Evolutionary conservation across 805 yeast genomes (phyloP).

Genomic region (Cyberlindnera lachancei): DNA sequence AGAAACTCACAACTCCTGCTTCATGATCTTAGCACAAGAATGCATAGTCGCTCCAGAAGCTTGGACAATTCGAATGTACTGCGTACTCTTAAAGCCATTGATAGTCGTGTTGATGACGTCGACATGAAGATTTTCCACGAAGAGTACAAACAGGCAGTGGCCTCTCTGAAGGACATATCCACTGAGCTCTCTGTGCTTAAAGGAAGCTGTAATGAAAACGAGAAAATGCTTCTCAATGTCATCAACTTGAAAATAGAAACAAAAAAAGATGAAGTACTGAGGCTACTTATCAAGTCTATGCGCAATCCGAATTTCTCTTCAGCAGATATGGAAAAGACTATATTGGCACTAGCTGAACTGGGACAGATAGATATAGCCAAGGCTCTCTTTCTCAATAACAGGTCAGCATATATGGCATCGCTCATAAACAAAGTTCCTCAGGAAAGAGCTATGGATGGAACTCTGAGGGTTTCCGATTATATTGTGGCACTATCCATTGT

Average conservation of each 20-base stretch:
- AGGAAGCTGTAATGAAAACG: conserved; percentile 19
- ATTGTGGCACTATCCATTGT: conserved; percentile 56
- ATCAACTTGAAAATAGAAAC: conserved; percentile 26
- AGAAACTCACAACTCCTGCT: conserved; percentile 31
- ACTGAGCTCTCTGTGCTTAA: conserved; percentile 13
- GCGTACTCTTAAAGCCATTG: conserved; percentile 43
- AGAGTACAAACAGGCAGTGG: conserved; percentile 39
- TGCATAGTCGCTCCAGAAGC: conserved; percentile 53
- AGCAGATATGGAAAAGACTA: conserved; percentile 20
- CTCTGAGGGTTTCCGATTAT: conserved; percentile 35
- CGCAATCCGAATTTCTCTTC: conserved; percentile 20
- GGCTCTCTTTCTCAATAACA: conserved; percentile 38
- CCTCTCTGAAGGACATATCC: conserved; percentile 27
- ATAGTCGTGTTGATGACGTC: conserved; percentile 58
- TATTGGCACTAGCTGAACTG: conserved; percentile 30
- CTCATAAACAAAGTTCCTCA: conserved; percentile 40
- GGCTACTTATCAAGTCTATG: conserved; percentile 29
- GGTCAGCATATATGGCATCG: conserved; percentile 38
- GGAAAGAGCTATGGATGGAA: conserved; percentile 42
- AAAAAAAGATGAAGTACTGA: conserved; percentile 25
- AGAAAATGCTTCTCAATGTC: conserved; percentile 24
- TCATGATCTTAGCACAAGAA: conserved; percentile 52
- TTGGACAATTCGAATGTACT: conserved; percentile 37
- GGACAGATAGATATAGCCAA: conserved; percentile 42
- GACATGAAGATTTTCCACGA: conserved; percentile 62